Evolutionary conservation across 176 grass and related monocot genomes (phyloP).

Genomic region (Miscanthus lutarioriparius): DNA sequence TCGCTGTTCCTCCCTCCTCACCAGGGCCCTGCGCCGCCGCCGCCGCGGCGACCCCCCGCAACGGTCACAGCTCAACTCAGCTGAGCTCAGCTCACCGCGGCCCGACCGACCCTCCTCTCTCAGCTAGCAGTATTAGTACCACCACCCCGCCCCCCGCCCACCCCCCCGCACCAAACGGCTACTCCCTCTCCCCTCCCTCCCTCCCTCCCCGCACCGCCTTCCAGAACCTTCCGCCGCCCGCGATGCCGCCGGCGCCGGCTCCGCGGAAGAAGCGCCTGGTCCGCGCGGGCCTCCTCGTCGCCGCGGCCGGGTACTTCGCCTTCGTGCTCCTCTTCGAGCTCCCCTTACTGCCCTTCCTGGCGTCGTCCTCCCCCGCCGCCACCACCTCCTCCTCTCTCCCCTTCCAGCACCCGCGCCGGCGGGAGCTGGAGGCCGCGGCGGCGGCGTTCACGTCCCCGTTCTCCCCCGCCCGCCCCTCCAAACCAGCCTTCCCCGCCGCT

Average conservation of each 20-base stretch:
- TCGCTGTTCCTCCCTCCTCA: constrained; percentile 7
- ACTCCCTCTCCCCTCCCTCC: background rate
- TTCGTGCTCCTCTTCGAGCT: constrained; percentile 55
- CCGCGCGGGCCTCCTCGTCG: constrained; percentile 25
- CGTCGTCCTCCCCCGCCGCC: background rate
- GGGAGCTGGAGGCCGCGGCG: constrained; percentile 38
- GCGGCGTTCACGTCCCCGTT: background rate
- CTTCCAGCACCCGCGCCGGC: constrained; percentile 45
- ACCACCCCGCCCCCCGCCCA: background rate
- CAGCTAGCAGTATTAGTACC: constrained; percentile 12
- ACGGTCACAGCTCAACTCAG: constrained; percentile 22
- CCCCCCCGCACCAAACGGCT: constrained; percentile 36
- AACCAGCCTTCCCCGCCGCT: constrained; percentile 28
- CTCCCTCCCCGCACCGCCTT: background rate
- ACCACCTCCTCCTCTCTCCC: background rate
- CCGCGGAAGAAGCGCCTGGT: constrained; percentile 31
- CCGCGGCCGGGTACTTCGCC: constrained; percentile 23
- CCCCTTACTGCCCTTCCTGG: constrained; percentile 1
- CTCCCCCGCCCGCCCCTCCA: constrained; percentile 33
- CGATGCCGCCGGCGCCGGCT: background rate
- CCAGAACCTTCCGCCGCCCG: constrained; percentile 2
- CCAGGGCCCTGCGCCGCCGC: background rate
- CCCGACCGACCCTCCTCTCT: background rate
- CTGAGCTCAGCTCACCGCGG: background rate
- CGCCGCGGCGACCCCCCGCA: constrained; percentile 12